These are phyloP conservation scores for Hura crepitans DNA, from an alignment of 441 rosid genomes.

Conservation along the genomic window DNA sequence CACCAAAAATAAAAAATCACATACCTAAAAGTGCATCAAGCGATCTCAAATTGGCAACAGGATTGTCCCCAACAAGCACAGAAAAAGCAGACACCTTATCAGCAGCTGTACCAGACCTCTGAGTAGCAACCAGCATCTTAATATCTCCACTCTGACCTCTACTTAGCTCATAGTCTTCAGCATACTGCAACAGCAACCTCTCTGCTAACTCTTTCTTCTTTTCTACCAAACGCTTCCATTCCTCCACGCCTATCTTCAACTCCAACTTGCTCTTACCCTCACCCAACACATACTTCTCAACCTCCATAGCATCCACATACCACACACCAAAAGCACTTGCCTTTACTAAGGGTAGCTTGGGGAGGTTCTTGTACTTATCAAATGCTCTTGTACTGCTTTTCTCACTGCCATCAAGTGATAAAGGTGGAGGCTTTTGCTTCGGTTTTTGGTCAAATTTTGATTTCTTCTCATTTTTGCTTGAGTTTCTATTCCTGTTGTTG, in stretches of 20 bases:
- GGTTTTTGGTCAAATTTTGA: slow-evolving; percentile 14
- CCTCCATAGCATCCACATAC: slow-evolving; percentile 65
- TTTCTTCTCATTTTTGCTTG: slow-evolving; percentile 10
- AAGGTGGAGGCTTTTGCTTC: slow-evolving; percentile 44
- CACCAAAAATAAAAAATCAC: background rate
- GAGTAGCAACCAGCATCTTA: slow-evolving; percentile 76
- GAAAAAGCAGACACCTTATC: slow-evolving; percentile 91
- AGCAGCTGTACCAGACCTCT: slow-evolving; percentile 84
- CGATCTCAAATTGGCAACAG: slow-evolving; percentile 81
- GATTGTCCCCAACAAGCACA: slow-evolving; percentile 80
- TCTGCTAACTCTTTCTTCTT: slow-evolving; percentile 74
- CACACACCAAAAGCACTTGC: slow-evolving; percentile 59
- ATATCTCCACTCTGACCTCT: slow-evolving; percentile 76
- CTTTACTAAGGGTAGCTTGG: slow-evolving; percentile 68
- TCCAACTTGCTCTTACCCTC: slow-evolving; percentile 31
- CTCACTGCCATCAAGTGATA: slow-evolving; percentile 41
- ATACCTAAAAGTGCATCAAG: slow-evolving; percentile 87
- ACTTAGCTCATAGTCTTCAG: slow-evolving; percentile 53
- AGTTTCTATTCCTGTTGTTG: slow-evolving; percentile 13
- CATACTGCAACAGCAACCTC: slow-evolving; percentile 73
- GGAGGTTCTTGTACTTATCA: slow-evolving; percentile 52
- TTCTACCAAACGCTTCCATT: slow-evolving; percentile 52
- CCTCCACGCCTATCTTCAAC: slow-evolving; percentile 42
- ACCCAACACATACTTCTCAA: slow-evolving; percentile 69
- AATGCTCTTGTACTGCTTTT: slow-evolving; percentile 23